Percentiles rank a stretch among this genome's conserved stretches.
Evolutionary conservation across 1,284 basidiomycete species (phyloP).

Genomic region (Ustilago crameri): DNA sequence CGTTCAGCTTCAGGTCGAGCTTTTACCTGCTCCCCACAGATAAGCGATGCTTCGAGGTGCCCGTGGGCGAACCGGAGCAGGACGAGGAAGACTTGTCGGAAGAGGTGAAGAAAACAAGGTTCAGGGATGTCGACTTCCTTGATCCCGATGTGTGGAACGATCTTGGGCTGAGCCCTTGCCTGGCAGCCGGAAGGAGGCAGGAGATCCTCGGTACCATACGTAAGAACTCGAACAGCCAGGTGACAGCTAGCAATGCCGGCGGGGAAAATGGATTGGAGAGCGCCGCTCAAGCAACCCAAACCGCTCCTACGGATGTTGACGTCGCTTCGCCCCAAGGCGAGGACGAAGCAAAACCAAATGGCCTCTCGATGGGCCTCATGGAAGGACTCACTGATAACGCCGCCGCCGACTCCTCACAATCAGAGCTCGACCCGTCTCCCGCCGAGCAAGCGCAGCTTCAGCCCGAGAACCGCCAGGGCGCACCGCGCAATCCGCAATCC

Average conservation of each 20-base stretch:
- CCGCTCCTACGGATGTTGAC: background rate
- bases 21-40: conserved; percentile 66
- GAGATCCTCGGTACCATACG: conserved; percentile 12
- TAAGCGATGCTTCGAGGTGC: conserved; percentile 48
- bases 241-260: background rate
- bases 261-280: conserved; percentile 3
- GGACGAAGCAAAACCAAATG: conserved; percentile 14
- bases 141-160: conserved; percentile 50
- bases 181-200: conserved; percentile 27
- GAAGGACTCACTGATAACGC: conserved; percentile 27
- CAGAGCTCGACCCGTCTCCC: conserved; percentile 1
- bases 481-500: conserved; percentile 10
- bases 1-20: conserved; percentile 64
- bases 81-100: conserved; percentile 40
- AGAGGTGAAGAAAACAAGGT: conserved; percentile 19
- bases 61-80: conserved; percentile 18
- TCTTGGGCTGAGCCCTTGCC: conserved; percentile 47
- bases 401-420: background rate
- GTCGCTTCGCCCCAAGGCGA: conserved; percentile 15
- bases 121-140: conserved; percentile 53
- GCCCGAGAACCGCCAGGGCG: conserved; percentile 33
- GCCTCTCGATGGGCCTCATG: conserved; percentile 35
- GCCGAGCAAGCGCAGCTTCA: conserved; percentile 30
- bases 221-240: background rate
- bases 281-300: background rate